Conservation (phyloP, 495 filamentous ascomycete species). For the Rostrohypoxylon terebratum region DNA sequence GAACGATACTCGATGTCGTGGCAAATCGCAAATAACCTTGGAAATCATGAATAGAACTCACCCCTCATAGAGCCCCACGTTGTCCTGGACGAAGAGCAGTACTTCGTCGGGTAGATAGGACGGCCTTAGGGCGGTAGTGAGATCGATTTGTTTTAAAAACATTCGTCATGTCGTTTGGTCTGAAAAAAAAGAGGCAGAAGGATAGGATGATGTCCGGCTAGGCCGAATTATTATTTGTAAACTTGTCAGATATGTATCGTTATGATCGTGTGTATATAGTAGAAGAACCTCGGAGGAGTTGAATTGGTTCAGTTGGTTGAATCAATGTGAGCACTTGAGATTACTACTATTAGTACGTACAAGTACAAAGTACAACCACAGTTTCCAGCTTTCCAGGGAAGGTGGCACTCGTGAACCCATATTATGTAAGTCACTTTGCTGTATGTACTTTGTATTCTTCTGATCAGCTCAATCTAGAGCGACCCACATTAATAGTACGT, state of each 20-base stretch:
- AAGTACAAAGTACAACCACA: neutral
- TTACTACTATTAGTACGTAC: too few species aligned
- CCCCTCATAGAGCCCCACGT: slow-evolving; percentile 98
- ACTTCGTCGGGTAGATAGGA: slow-evolving; percentile 88
- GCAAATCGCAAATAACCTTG: slow-evolving; percentile 4
- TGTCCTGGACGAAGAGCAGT: slow-evolving; percentile 94
- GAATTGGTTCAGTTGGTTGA: neutral
- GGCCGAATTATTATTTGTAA: slow-evolving; percentile 1
- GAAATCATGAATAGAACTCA: slow-evolving; percentile 60
- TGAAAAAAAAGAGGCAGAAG: neutral
- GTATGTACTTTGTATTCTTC: neutral
- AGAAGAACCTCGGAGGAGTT: neutral
- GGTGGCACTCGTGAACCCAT: neutral
- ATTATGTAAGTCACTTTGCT: neutral
- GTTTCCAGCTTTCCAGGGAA: neutral
- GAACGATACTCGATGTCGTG: slow-evolving; percentile 1
- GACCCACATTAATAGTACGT: neutral
- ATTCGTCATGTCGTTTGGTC: slow-evolving; percentile 72
- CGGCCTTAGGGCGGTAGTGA: slow-evolving; percentile 94
- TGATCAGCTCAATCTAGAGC: neutral
- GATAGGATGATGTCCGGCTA: neutral
- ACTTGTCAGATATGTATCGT: neutral
- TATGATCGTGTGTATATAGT: slow-evolving; percentile 16
- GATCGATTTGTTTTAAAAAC: slow-evolving; percentile 93
- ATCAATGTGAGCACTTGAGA: neutral